Evolutionary conservation across 2,329 filamentous ascomycete species (phyloP).

Genomic region (Fusarium avenaceum): DNA sequence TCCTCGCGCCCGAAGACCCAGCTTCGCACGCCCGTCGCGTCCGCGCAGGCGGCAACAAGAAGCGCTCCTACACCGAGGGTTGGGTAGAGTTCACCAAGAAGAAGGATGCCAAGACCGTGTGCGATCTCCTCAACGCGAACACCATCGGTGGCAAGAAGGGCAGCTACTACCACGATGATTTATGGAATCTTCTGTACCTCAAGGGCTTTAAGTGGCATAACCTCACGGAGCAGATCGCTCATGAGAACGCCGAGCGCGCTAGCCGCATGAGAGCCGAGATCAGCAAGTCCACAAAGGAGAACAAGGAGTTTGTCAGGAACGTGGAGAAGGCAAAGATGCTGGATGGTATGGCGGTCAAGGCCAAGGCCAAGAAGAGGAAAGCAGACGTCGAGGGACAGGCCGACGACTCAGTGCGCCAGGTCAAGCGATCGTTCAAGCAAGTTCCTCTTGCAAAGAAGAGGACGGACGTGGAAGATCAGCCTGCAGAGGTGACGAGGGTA

Average conservation of each 20-base stretch:
- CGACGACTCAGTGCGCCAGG: slow-evolving; percentile 37
- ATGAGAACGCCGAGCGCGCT: slow-evolving; percentile 83
- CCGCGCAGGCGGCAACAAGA: slow-evolving; percentile 83
- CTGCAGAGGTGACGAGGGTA: slow-evolving; percentile 70
- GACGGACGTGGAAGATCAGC: slow-evolving; percentile 60
- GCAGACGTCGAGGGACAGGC: slow-evolving; percentile 46
- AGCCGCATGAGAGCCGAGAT: slow-evolving; percentile 84
- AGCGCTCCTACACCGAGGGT: slow-evolving; percentile 83
- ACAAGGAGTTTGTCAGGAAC: slow-evolving; percentile 84
- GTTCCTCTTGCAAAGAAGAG: slow-evolving; percentile 69
- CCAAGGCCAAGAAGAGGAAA: slow-evolving; percentile 59
- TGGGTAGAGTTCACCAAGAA: slow-evolving; percentile 88
- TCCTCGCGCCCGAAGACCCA: slow-evolving; percentile 82
- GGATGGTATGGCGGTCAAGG: slow-evolving; percentile 76
- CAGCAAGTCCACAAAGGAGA: slow-evolving; percentile 79
- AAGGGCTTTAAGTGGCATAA: slow-evolving; percentile 87
- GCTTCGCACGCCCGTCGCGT: slow-evolving; percentile 75
- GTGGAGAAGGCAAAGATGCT: slow-evolving; percentile 85
- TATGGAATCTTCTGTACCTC: slow-evolving; percentile 87
- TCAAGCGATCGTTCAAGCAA: slow-evolving; percentile 73
- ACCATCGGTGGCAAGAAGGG: slow-evolving; percentile 88
- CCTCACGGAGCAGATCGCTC: slow-evolving; percentile 81
- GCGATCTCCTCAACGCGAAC: slow-evolving; percentile 80
- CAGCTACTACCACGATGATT: slow-evolving; percentile 85
- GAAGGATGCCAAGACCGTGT: slow-evolving; percentile 80